phyloP scores from a whole-genome alignment of 176 grass and related monocot genomes.

The Eleusine indica region DNA sequence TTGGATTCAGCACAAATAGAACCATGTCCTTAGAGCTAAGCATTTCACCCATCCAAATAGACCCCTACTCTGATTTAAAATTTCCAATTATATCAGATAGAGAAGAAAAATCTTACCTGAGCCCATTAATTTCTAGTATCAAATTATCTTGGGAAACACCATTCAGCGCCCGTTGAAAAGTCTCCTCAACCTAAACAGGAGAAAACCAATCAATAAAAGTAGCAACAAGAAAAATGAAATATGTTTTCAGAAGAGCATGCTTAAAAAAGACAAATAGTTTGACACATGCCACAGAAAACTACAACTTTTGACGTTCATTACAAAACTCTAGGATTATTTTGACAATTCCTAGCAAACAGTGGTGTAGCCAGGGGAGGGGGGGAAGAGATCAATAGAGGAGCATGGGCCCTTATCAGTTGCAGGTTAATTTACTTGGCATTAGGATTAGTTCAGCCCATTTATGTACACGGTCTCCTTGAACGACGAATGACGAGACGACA shows the following conservation, averaged over 20 bases:
- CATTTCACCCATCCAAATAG: too few relatives aligned
- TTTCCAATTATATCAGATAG: too few relatives aligned
- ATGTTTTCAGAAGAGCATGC: slow-evolving; percentile 2
- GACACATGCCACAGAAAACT: not conserved
- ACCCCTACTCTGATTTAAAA: too few relatives aligned
- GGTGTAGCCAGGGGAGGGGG: too few relatives aligned
- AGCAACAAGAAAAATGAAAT: slow-evolving; percentile 6
- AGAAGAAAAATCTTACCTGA: slow-evolving; percentile 58
- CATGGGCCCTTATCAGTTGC: too few relatives aligned
- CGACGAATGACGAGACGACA: too few relatives aligned
- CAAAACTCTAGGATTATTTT: not conserved
- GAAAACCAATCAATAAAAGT: slow-evolving; percentile 25
- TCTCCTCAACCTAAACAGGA: slow-evolving; percentile 87
- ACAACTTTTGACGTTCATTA: not conserved
- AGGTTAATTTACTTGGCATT: too few relatives aligned
- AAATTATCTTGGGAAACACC: slow-evolving; percentile 80
- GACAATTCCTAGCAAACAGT: not conserved
- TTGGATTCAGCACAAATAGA: not conserved
- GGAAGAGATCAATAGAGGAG: too few relatives aligned
- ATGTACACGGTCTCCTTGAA: too few relatives aligned
- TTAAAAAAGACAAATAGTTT: not conserved
- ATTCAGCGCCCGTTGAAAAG: slow-evolving; percentile 71
- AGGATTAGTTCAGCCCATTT: too few relatives aligned
- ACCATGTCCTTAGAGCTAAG: not conserved
- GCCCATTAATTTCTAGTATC: slow-evolving; percentile 91